Percentiles rank a stretch among this genome's conserved stretches.
phyloP scores from a whole-genome alignment of 2,329 filamentous ascomycete genomes.

The Cyclaneusma minus region DNA sequence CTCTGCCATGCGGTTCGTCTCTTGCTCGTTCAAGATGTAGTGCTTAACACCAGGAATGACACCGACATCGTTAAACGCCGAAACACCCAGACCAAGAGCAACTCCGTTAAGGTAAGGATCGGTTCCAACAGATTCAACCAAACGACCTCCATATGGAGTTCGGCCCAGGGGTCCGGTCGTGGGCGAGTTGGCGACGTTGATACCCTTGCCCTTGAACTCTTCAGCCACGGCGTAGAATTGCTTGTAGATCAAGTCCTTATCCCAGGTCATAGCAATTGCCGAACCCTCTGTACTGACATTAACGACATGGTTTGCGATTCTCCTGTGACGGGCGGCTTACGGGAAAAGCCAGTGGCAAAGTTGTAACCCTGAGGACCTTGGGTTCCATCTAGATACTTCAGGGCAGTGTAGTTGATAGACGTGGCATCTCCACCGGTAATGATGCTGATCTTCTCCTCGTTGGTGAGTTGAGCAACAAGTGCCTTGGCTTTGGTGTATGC shows the following conservation, averaged over 20 bases:
- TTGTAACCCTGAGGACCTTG: conserved; percentile 8
- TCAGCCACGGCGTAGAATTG: conserved; percentile 7
- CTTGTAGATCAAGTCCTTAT: conserved; percentile 6
- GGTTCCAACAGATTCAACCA: conserved; percentile 7
- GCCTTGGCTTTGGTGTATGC: conserved; percentile 21
- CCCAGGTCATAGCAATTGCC: conserved; percentile 6
- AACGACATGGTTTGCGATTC: too few species aligned
- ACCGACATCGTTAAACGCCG: conserved; percentile 7
- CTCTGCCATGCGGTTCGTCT: conserved; percentile 6
- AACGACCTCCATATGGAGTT: conserved; percentile 7
- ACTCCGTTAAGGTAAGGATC: conserved; percentile 10
- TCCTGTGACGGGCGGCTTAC: too few species aligned
- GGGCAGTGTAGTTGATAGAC: conserved; percentile 8
- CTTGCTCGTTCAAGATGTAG: conserved; percentile 10
- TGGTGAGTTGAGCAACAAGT: conserved; percentile 23
- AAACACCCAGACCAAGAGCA: conserved; percentile 7
- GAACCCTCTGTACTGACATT: too few species aligned
- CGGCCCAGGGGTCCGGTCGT: conserved; percentile 7
- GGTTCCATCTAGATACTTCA: conserved; percentile 5
- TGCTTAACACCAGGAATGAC: conserved; percentile 6
- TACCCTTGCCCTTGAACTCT: conserved; percentile 7
- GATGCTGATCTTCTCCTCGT: conserved; percentile 25
- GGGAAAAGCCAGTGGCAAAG: conserved; percentile 9
- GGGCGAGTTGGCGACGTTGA: conserved; percentile 6
- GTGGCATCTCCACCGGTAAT: conserved; percentile 16